phyloP scores from a whole-genome alignment of 169 alveolate genomes.

The Hepatocystis sp. region DNA sequence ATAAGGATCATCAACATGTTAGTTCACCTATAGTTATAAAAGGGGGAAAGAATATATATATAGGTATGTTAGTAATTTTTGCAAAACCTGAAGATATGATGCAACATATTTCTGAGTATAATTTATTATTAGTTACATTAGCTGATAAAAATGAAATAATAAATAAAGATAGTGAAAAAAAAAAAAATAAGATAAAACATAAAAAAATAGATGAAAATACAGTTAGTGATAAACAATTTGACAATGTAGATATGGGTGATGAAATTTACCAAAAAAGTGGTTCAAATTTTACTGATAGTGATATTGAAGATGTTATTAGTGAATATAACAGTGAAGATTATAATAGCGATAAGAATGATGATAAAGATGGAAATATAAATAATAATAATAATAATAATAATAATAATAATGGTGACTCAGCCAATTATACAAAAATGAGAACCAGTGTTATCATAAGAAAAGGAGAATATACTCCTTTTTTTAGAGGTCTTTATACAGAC shows the following conservation, averaged over 20 bases:
- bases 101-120: background rate
- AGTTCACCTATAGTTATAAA: background rate
- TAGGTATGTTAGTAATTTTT: background rate
- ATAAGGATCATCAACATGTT: background rate
- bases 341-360: too few species aligned
- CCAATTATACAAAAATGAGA: conserved; percentile 28
- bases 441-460: conserved; percentile 26
- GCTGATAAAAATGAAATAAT: background rate
- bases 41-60: background rate
- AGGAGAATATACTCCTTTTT: conserved; percentile 28
- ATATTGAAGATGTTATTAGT: too few species aligned
- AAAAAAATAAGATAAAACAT: background rate
- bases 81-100: background rate
- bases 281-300: too few species aligned
- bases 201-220: background rate
- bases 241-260: too few species aligned
- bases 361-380: conserved; percentile 2
- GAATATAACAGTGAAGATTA: too few species aligned
- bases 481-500: conserved; percentile 59
- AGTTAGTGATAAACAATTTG: too few species aligned
- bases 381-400: background rate
- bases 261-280: too few species aligned
- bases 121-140: background rate
- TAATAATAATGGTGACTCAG: conserved; percentile 9
- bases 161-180: background rate